phyloP scores from a whole-genome alignment of 1,284 basidiomycete species.

The Cutaneotrichosporon cutaneum region DNA sequence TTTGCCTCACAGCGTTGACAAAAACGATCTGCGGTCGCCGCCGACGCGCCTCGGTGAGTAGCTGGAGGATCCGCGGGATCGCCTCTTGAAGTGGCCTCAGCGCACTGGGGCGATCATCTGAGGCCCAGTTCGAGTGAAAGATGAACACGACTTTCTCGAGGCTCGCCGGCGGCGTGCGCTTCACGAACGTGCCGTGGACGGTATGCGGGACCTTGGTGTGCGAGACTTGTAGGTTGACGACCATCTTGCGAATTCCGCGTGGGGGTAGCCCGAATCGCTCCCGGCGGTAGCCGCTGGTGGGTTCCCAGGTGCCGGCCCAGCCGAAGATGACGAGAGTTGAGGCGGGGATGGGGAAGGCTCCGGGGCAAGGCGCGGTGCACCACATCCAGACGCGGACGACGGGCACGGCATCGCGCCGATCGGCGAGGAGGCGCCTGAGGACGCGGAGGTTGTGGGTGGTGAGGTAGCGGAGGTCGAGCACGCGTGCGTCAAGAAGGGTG shows the following conservation, averaged over 20 bases:
- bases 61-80: constrained; percentile 1
- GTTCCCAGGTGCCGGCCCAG: constrained; percentile 7
- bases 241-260: not conserved
- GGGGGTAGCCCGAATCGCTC: not conserved
- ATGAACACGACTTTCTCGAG: constrained; percentile 5
- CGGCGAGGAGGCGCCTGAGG: not conserved
- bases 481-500: not conserved
- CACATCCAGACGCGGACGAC: constrained; percentile 5
- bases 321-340: not conserved
- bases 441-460: not conserved
- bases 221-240: constrained; percentile 7
- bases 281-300: not conserved
- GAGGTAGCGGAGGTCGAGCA: constrained; percentile 5
- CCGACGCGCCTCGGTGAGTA: not conserved
- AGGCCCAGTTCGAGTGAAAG: constrained; percentile 1
- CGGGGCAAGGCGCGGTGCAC: not conserved
- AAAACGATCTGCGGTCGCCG: not conserved
- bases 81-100: not conserved
- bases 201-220: not conserved
- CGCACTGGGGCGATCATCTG: not conserved
- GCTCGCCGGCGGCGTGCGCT: not conserved
- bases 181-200: not conserved
- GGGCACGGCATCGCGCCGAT: not conserved
- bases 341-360: not conserved
- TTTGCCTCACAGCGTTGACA: too few species aligned